phyloP scores from a whole-genome alignment of 2,329 filamentous ascomycete genomes.

The Amesomyces nigricolor region DNA sequence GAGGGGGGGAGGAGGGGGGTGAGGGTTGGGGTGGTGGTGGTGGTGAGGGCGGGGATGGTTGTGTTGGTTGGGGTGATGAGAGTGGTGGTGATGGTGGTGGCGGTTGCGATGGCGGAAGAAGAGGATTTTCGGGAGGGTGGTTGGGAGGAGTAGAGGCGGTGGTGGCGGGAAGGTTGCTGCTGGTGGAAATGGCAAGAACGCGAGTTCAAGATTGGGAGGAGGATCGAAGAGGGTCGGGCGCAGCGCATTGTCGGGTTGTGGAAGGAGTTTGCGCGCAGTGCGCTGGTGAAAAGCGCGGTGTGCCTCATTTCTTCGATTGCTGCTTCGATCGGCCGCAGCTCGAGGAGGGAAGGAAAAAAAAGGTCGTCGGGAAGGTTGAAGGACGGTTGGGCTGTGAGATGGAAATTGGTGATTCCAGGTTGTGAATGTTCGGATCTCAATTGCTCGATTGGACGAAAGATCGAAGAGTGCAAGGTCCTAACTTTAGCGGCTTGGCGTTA shows the following conservation, averaged over 20 bases:
- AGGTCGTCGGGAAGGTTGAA: too few species aligned
- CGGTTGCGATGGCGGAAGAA: neutral
- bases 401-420: too few species aligned
- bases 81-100: neutral
- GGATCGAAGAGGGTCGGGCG: too few species aligned
- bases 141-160: slow-evolving; percentile 3
- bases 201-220: neutral
- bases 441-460: too few species aligned
- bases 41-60: neutral
- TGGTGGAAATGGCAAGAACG: neutral
- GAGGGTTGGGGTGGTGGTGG: neutral
- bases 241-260: neutral
- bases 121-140: neutral
- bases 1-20: neutral
- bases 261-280: slow-evolving; percentile 6
- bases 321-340: neutral
- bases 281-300: slow-evolving; percentile 7
- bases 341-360: neutral
- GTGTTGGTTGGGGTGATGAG: neutral
- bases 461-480: too few species aligned
- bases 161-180: neutral
- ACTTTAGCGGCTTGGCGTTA: too few species aligned
- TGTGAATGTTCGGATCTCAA: too few species aligned
- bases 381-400: too few species aligned
- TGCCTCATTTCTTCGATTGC: slow-evolving; percentile 15